A percentile compares a stretch with the other conserved stretches of the same genome.
phyloP scores from a whole-genome alignment of 176 grass and related monocot species.

The Oropetium thomaeum region DNA sequence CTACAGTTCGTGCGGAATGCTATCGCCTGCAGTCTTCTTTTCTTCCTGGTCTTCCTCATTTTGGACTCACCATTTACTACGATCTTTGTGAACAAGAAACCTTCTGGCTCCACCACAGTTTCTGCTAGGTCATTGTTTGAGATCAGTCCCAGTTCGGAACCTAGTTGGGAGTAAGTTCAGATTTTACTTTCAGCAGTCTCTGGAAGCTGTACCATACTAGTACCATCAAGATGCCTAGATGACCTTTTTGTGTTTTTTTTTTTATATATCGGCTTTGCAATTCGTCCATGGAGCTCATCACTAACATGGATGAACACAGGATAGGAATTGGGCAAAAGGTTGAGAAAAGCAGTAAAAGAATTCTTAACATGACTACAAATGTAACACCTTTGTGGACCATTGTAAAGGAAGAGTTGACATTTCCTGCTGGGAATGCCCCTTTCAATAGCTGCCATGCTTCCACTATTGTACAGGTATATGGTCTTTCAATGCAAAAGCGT shows the following conservation, averaged over 20 bases:
- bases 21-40: conserved; percentile 8
- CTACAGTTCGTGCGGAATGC: neutral
- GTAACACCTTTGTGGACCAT: conserved; percentile 40
- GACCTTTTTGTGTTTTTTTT: neutral
- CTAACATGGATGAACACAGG: conserved; percentile 11
- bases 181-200: neutral
- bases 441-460: conserved; percentile 84
- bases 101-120: neutral
- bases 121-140: conserved; percentile 23
- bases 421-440: conserved; percentile 33
- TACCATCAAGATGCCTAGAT: too few relatives aligned
- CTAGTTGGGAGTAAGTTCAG: conserved; percentile 10
- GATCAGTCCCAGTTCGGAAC: neutral
- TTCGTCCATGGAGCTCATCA: neutral
- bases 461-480: conserved; percentile 65
- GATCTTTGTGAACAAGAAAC: neutral
- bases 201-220: neutral
- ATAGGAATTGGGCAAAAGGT: conserved; percentile 5
- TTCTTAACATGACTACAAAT: conserved; percentile 36
- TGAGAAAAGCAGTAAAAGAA: conserved; percentile 15
- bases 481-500: neutral
- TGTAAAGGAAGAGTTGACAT: conserved; percentile 55
- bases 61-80: neutral
- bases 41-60: neutral
- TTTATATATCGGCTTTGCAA: neutral